These are phyloP conservation scores for Penicillium chermesinum DNA, from an alignment of 495 filamentous ascomycete species.

Conservation along the genomic window DNA sequence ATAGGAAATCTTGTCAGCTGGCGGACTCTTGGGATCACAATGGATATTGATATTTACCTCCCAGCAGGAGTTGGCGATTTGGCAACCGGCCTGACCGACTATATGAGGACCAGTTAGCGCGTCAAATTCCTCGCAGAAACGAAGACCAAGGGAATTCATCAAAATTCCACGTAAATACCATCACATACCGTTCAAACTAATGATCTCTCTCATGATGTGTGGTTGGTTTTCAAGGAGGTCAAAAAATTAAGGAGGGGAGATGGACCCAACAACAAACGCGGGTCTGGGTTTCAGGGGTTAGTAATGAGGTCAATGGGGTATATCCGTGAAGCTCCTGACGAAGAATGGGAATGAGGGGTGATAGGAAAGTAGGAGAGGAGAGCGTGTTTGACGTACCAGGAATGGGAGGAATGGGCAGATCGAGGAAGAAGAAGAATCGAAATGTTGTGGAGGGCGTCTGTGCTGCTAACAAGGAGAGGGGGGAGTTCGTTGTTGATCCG, in stretches of 20 bases:
- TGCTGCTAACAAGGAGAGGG: conserved; percentile 21
- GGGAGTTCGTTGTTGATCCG: conserved; percentile 37
- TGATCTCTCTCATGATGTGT: conserved; percentile 95
- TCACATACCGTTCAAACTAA: conserved; percentile 92
- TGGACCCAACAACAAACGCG: conserved; percentile 33
- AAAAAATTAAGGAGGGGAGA: conserved; percentile 31
- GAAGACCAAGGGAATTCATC: neutral
- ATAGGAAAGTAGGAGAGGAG: conserved; percentile 6
- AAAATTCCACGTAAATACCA: neutral
- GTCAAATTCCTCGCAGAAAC: conserved; percentile 2
- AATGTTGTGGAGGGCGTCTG: conserved; percentile 32
- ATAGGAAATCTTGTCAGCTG: conserved; percentile 26
- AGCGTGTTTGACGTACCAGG: conserved; percentile 19
- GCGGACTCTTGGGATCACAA: conserved; percentile 7
- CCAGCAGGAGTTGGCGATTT: conserved; percentile 99
- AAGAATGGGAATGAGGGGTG: conserved; percentile 20
- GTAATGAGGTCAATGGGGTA: conserved; percentile 2
- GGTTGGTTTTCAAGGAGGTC: conserved; percentile 29
- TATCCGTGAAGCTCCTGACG: neutral
- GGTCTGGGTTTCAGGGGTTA: conserved; percentile 26
- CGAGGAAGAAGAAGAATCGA: conserved; percentile 21
- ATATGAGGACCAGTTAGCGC: conserved; percentile 26
- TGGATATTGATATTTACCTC: conserved; percentile 61
- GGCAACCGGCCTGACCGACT: conserved; percentile 99
- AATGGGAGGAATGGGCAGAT: conserved; percentile 28